These are phyloP conservation scores for Gomphus sp. DNA, from an alignment of 1,284 basidiomycete genomes.

Conservation along the genomic window DNA sequence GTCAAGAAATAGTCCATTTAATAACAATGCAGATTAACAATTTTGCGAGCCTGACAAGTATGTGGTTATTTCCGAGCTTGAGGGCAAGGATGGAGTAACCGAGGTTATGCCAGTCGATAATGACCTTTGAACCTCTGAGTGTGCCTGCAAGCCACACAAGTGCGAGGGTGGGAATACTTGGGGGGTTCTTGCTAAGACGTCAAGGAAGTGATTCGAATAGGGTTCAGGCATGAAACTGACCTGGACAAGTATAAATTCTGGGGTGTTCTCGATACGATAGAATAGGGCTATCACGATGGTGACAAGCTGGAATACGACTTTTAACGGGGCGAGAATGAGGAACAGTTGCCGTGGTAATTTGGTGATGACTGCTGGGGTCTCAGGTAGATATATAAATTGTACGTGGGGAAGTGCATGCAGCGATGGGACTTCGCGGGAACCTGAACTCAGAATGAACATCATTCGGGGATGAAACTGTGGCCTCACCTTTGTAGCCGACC, in stretches of 20 bases:
- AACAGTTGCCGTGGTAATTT: conserved; percentile 52
- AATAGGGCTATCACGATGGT: conserved; percentile 58
- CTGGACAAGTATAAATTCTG: conserved; percentile 87
- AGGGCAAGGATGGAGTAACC: conserved; percentile 91
- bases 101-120: conserved; percentile 99
- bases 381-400: conserved; percentile 56
- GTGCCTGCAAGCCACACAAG: conserved; percentile 70
- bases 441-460: conserved; percentile 28
- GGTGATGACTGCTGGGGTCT: conserved; percentile 49
- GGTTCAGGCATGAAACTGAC: conserved; percentile 32
- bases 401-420: conserved; percentile 57
- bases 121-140: conserved; percentile 69
- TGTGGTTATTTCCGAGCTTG: conserved; percentile 58
- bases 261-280: conserved; percentile 53
- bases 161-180: conserved; percentile 88
- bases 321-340: conserved; percentile 69
- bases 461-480: neutral
- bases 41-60: conserved; percentile 67
- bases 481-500: conserved; percentile 79
- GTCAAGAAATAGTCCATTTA: neutral
- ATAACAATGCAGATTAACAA: conserved; percentile 34
- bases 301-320: conserved; percentile 63
- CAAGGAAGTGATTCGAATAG: conserved; percentile 1
- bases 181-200: conserved; percentile 69
- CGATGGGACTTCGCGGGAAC: conserved; percentile 63